Conservation (phyloP, 2,329 filamentous ascomycete genomes). For the Ophiostoma angusticollis region DNA sequence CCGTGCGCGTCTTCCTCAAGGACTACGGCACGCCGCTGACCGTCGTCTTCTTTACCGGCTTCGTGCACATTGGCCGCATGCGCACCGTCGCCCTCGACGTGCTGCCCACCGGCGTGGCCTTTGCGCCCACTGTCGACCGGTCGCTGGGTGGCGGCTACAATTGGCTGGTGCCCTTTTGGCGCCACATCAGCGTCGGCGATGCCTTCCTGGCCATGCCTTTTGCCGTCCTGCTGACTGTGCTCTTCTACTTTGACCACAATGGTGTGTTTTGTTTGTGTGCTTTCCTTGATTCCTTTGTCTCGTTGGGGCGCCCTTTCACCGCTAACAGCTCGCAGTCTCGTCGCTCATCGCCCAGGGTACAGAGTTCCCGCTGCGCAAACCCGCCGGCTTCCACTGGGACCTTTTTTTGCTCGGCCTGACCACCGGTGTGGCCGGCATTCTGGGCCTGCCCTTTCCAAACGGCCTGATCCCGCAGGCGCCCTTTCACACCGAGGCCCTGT, state of each 20-base stretch:
- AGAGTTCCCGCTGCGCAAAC: constrained; percentile 68
- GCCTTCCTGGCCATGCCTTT: constrained; percentile 82
- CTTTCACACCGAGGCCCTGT: constrained; percentile 68
- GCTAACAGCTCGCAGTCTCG: constrained; percentile 53
- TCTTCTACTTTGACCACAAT: constrained; percentile 91
- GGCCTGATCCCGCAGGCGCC: constrained; percentile 74
- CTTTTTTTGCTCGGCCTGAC: constrained; percentile 69
- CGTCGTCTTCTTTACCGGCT: constrained; percentile 79
- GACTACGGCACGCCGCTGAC: constrained; percentile 80
- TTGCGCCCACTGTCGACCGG: constrained; percentile 63
- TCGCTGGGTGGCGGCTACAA: constrained; percentile 49
- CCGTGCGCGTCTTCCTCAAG: constrained; percentile 69
- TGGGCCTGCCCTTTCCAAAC: constrained; percentile 71
- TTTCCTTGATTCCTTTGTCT: too few species aligned
- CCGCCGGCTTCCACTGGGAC: constrained; percentile 78
- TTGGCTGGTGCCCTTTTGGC: constrained; percentile 79
- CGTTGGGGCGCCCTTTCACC: too few species aligned
- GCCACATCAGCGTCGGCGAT: constrained; percentile 55
- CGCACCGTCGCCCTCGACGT: constrained; percentile 52
- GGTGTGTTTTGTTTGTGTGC: too few species aligned
- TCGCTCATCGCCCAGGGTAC: constrained; percentile 73
- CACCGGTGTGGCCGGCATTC: constrained; percentile 59
- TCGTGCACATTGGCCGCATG: constrained; percentile 79
- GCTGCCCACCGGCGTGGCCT: constrained; percentile 64
- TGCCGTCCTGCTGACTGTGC: constrained; percentile 65